Percentiles rank a stretch among this genome's conserved stretches.
Evolutionary conservation across 352 stramenopile species (phyloP).

Genomic region (Phytophthora agathidicida): DNA sequence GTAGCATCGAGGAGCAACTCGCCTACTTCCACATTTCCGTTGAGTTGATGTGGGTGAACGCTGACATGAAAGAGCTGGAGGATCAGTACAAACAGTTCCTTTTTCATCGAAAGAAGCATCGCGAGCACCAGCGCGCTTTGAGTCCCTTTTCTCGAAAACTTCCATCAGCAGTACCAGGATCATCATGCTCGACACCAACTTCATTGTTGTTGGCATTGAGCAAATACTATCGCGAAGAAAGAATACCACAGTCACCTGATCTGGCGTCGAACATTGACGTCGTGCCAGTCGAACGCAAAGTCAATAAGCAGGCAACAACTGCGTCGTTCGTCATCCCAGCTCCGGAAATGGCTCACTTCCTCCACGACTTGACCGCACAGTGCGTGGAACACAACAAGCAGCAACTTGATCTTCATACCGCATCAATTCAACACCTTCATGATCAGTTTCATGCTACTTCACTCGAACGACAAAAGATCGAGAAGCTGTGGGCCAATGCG

Average conservation of each 20-base stretch:
- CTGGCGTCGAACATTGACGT: background rate
- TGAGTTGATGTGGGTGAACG: conserved; percentile 50
- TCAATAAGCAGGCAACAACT: background rate
- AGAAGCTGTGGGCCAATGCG: conserved; percentile 6
- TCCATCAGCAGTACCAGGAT: background rate
- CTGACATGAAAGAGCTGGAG: conserved; percentile 48
- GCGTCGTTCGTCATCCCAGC: conserved; percentile 25
- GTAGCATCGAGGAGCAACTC: conserved; percentile 16
- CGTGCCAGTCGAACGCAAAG: background rate
- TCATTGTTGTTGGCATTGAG: conserved; percentile 19
- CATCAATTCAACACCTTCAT: conserved; percentile 19
- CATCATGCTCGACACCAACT: background rate
- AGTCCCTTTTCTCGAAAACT: background rate
- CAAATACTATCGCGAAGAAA: conserved; percentile 20
- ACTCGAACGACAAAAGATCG: conserved; percentile 11
- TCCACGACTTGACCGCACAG: conserved; percentile 6
- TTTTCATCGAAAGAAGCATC: conserved; percentile 35
- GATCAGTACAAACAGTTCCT: conserved; percentile 53
- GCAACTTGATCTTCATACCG: conserved; percentile 19
- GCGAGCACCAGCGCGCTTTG: conserved; percentile 22
- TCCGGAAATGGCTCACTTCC: conserved; percentile 24
- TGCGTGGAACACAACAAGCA: conserved; percentile 26
- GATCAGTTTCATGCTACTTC: conserved; percentile 6
- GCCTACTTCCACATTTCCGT: conserved; percentile 48
- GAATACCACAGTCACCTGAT: background rate